Base-by-base conservation (phyloP, 2,329 filamentous ascomycete genomes). In the Fonsecaea multimorphosa region DNA sequence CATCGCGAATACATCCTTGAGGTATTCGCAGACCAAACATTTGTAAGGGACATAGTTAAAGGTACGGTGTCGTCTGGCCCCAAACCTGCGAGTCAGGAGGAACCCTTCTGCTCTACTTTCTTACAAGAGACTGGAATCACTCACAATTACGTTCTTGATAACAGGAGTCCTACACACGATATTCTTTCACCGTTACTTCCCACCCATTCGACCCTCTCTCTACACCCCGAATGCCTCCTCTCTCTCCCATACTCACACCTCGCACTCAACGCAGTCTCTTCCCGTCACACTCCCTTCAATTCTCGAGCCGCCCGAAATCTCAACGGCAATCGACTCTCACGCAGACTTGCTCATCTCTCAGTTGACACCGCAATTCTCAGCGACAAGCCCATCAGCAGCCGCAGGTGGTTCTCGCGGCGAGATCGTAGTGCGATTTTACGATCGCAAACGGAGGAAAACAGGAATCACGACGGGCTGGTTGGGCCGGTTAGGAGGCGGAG, bases 151-250 rank as follows among this genome's bases (percentile, higher is more conserved):
- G 61, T 40, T 52, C 40, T 44, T 52, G 40, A 31, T 51, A 53
- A 46, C 74, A 96, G 94, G 91, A 70, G 91, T 97, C 77, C 86
- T 98, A 57, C 93, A 97, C 78, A 96, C 93, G 58, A 97, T 98
- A 78, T 99, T 98, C 87, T 98, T 98, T 85, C 93, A 97, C 82
- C 91, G 95, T 75, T 96, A 94, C 86, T 97, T 98, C 83, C 92
- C 92, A 64, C 89, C 92, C 65, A 86, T 97, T 72, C 83, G 87
- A 49, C 94, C 95, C 5, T 86, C 87, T 69, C 93, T 92, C 69
- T 89, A 92, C 80, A 70, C 67, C 12, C 71, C 71, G 2, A 67
- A 70, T 12, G 64, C 69, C 19, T 69, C 71, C 16, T 67, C 68
- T 29, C 58, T 52, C 31, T 60, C 58, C 2, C 58, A 60, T 27